Percentiles rank a stretch among this genome's conserved stretches.
phyloP scores from a whole-genome alignment of 306 rosid species.

The Vigna mungo region DNA sequence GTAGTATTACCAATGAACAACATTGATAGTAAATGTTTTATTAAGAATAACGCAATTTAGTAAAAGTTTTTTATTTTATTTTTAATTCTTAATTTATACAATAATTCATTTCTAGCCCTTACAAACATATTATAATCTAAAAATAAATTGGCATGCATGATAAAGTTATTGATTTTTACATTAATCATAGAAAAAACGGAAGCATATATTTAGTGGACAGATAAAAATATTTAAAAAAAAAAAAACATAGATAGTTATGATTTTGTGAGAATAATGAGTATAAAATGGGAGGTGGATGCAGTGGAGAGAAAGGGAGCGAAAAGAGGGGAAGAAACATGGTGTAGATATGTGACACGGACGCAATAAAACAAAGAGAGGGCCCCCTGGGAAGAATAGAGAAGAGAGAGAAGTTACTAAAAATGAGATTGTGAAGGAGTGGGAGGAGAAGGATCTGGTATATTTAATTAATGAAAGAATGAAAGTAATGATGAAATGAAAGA shows the following conservation, averaged over 20 bases:
- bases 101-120: too few species aligned
- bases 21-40: too few species aligned
- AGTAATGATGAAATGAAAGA: not conserved
- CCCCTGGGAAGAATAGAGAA: not conserved
- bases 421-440: not conserved
- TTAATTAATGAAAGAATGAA: not conserved
- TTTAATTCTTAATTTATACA: too few species aligned
- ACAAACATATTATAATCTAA: not conserved
- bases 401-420: constrained; percentile 14
- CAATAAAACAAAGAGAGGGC: not conserved
- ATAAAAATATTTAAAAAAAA: not conserved
- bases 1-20: too few species aligned
- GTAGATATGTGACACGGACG: not conserved
- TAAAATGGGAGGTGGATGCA: not conserved
- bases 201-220: not conserved
- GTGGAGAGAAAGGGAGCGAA: not conserved
- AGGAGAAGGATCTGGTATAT: not conserved
- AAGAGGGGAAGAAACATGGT: not conserved
- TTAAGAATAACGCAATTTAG: too few species aligned
- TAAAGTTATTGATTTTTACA: not conserved
- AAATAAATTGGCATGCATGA: not conserved
- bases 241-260: too few species aligned
- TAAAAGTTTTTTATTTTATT: too few species aligned
- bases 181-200: too few species aligned
- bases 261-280: not conserved